Evolutionary conservation across 2,329 filamentous ascomycete species (phyloP).

Genomic region (Amphichorda felina): DNA sequence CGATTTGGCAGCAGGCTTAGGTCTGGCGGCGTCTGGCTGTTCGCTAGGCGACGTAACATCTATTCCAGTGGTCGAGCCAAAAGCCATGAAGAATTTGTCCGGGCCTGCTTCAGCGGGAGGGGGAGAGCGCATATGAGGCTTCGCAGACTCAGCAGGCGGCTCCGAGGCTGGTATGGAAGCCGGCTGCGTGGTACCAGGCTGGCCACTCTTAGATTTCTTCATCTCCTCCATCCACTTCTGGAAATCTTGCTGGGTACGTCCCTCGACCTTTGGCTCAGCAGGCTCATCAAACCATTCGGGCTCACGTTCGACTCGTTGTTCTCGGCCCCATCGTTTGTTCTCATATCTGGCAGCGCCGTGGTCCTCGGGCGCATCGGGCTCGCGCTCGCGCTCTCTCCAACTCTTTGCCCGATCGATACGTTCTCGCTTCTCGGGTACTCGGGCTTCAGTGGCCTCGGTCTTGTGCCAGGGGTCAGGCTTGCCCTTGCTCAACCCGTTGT

Average conservation of each 20-base stretch:
- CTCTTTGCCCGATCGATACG: constrained; percentile 47
- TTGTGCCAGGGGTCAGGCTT: constrained; percentile 70
- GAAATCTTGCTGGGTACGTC: constrained; percentile 81
- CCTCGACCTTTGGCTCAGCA: constrained; percentile 54
- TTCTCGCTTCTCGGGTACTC: constrained; percentile 30
- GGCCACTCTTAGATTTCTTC: constrained; percentile 51
- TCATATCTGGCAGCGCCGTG: constrained; percentile 26
- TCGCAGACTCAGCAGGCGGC: constrained; percentile 31
- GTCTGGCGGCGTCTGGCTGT: constrained; percentile 28
- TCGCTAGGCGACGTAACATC: constrained; percentile 42
- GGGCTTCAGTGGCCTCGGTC: constrained; percentile 29
- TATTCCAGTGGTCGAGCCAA: constrained; percentile 24
- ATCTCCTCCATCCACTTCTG: constrained; percentile 89
- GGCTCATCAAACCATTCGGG: constrained; percentile 85
- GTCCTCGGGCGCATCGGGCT: constrained; percentile 35
- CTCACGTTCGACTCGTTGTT: constrained; percentile 54
- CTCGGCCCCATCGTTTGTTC: constrained; percentile 43
- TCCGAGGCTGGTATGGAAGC: constrained; percentile 19
- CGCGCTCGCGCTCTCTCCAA: constrained; percentile 43
- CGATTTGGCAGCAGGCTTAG: constrained; percentile 51
- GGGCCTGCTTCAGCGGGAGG: constrained; percentile 55
- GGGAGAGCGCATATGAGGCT: constrained; percentile 44
- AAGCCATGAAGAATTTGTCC: constrained; percentile 66
- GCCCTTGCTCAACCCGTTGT: constrained; percentile 46
- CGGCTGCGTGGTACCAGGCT: constrained; percentile 18